Conservation (phyloP, 2,329 filamentous ascomycete species). For the Cladosporium austrohemisphaericum region DNA sequence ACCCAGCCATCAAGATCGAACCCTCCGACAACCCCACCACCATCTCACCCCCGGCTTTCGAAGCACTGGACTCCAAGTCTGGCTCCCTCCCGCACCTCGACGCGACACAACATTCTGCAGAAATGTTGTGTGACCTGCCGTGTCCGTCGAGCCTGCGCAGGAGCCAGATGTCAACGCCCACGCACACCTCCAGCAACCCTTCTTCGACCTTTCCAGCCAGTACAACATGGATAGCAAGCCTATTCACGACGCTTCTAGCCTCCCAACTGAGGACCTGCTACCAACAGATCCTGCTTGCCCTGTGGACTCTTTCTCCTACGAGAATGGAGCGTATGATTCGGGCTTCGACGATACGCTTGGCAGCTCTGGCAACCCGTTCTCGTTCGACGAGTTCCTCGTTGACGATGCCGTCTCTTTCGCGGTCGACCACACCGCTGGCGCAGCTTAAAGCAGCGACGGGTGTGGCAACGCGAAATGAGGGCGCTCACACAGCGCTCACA, state of each 20-base stretch:
- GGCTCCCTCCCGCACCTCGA: slow-evolving; percentile 26
- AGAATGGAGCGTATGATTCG: slow-evolving; percentile 34
- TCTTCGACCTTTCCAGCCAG: slow-evolving; percentile 18
- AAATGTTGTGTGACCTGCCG: slow-evolving; percentile 99
- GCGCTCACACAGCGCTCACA: slow-evolving; percentile 30
- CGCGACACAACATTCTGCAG: slow-evolving; percentile 99
- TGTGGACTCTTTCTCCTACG: slow-evolving; percentile 36
- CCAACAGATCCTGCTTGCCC: slow-evolving; percentile 30
- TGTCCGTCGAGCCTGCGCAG: slow-evolving; percentile 70
- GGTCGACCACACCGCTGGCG: slow-evolving; percentile 42
- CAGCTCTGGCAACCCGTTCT: slow-evolving; percentile 30
- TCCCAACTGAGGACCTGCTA: slow-evolving; percentile 32
- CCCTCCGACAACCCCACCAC: slow-evolving; percentile 25
- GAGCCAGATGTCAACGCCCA: slow-evolving; percentile 21
- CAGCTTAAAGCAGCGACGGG: slow-evolving; percentile 46
- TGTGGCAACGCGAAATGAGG: slow-evolving; percentile 37
- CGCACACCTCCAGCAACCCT: slow-evolving; percentile 17
- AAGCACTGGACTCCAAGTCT: slow-evolving; percentile 24
- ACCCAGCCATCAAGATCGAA: slow-evolving; percentile 30
- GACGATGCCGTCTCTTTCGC: slow-evolving; percentile 43
- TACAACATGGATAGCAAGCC: slow-evolving; percentile 25
- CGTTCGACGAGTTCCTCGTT: slow-evolving; percentile 37
- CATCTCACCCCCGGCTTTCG: slow-evolving; percentile 26
- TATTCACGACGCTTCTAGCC: slow-evolving; percentile 32
- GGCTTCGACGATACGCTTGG: slow-evolving; percentile 30